Percentiles rank a stretch among this genome's conserved stretches.
These are phyloP conservation scores for Salix caprea DNA, from an alignment of 345 rosid species.

Conservation along the genomic window DNA sequence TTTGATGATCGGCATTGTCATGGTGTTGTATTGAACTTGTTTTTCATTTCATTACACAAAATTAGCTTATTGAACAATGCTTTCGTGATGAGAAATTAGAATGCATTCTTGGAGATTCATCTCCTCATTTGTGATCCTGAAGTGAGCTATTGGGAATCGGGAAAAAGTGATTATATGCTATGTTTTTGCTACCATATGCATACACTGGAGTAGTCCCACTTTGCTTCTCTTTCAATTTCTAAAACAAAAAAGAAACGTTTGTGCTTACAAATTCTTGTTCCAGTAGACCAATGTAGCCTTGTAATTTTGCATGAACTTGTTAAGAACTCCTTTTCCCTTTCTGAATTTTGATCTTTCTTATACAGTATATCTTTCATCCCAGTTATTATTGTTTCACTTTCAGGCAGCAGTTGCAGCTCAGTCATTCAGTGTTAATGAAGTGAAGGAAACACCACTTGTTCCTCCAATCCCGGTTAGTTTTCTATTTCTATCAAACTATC, in stretches of 20 bases:
- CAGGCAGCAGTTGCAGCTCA: conserved; percentile 91
- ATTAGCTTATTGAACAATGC: background rate
- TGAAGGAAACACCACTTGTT: conserved; percentile 46
- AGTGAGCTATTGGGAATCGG: background rate
- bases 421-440: conserved; percentile 47
- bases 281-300: background rate
- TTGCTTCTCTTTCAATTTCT: too few species aligned
- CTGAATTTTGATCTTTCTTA: background rate
- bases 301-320: background rate
- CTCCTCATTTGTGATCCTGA: background rate
- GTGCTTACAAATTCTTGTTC: background rate
- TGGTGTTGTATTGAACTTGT: background rate
- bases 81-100: background rate
- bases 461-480: conserved; percentile 45
- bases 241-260: background rate
- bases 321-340: background rate
- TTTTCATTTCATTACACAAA: background rate
- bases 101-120: background rate
- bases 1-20: background rate
- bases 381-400: conserved; percentile 12
- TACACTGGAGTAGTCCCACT: background rate
- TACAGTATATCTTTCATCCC: background rate
- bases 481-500: conserved; percentile 5
- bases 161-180: background rate
- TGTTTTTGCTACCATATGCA: background rate